Evolutionary conservation across 2,329 filamentous ascomycete species (phyloP).

Genomic region (Hypoxylon sp.): DNA sequence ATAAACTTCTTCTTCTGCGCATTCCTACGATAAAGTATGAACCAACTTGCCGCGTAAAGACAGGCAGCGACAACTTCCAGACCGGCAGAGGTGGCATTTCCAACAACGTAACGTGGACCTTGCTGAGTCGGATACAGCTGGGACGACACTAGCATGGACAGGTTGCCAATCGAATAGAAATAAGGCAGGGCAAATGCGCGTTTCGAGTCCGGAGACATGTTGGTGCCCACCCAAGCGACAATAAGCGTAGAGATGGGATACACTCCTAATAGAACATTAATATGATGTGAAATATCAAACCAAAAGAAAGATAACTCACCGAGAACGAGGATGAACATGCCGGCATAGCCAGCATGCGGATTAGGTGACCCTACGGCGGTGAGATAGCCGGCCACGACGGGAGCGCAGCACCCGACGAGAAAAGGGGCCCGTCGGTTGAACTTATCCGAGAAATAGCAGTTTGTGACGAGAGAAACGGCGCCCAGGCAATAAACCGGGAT

Average conservation of each 20-base stretch:
- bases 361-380: neutral
- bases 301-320: neutral
- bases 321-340: neutral
- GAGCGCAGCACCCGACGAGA: neutral
- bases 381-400: neutral
- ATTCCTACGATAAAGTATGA: neutral
- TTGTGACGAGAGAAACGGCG: neutral
- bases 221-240: neutral
- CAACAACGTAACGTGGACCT: neutral
- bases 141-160: neutral
- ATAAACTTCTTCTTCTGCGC: neutral
- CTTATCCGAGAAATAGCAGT: neutral
- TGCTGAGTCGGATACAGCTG: neutral
- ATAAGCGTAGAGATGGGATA: neutral
- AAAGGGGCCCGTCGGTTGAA: neutral
- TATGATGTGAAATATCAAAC: neutral
- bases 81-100: neutral
- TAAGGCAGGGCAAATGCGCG: neutral
- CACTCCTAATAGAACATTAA: neutral
- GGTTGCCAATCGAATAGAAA: neutral
- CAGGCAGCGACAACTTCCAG: neutral
- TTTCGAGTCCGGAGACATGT: neutral
- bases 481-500: neutral
- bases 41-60: neutral
- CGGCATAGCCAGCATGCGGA: neutral